Conservation (phyloP, 345 rosid species). For the Carallia brachiata region DNA sequence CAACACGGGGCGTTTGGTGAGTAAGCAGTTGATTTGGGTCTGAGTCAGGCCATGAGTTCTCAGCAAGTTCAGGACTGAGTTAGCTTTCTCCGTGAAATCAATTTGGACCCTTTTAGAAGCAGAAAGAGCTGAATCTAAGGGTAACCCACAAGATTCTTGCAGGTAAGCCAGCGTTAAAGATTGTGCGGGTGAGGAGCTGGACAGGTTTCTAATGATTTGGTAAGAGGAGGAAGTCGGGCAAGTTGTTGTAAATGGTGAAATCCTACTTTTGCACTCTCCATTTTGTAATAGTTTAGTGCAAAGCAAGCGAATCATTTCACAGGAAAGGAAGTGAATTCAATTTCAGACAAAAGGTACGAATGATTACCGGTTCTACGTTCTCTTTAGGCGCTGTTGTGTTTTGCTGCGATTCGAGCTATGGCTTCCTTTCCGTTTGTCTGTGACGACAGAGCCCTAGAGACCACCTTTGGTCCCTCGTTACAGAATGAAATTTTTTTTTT, state of each 20-base stretch:
- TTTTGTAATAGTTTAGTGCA: not conserved
- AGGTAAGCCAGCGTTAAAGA: slow-evolving; percentile 3
- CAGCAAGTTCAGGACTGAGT: slow-evolving; percentile 9
- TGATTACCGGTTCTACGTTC: not conserved
- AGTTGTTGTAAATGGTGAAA: not conserved
- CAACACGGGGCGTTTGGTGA: not conserved
- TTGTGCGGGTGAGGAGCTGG: not conserved
- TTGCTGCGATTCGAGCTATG: not conserved
- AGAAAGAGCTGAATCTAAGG: slow-evolving; percentile 15
- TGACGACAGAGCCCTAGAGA: too few species aligned
- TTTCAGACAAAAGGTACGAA: not conserved
- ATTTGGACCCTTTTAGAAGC: slow-evolving; percentile 14
- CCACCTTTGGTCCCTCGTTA: too few species aligned
- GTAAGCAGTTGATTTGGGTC: slow-evolving; percentile 4
- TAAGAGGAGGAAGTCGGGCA: not conserved
- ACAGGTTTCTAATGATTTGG: not conserved
- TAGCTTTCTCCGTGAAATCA: slow-evolving; percentile 9
- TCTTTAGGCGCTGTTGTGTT: too few species aligned
- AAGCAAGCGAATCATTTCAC: not conserved
- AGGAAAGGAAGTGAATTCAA: too few species aligned
- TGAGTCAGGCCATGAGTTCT: slow-evolving; percentile 3
- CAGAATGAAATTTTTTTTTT: too few species aligned
- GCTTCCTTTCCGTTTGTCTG: not conserved
- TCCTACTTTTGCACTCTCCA: not conserved
- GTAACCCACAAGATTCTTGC: slow-evolving; percentile 3